Evolutionary conservation across 192 early-diverging fungal species (phyloP), one percentile per base, ranked within the genome.

Genomic region (Polychytrium aggregatum): DNA sequence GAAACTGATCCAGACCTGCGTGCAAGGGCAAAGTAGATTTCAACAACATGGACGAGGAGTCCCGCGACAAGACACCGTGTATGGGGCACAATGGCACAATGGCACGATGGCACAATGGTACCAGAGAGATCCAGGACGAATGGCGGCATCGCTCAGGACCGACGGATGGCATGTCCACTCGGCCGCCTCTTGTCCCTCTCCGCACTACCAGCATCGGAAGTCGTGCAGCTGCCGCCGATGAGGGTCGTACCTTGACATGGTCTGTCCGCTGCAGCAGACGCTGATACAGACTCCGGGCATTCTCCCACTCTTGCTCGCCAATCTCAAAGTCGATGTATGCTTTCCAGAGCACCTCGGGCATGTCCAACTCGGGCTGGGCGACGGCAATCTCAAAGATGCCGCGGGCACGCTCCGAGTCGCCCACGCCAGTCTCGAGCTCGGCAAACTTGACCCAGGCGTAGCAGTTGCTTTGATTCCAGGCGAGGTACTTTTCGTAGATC

Each of bases 321-420:
- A 81, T 78, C 55, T 96, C 91, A 68, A 96, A 93, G 56, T 99
- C 83, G 58, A 99, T 94, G 59, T 87, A 99, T 0, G 88, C 82
- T 64, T 96, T 99, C 96, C 96, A 99, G 38, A 99, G 60, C 14
- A 97, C 78, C 56, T 99, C 96, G 28, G 96, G 96, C 94, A 97
- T 95, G 51, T 99, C 93, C 51, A 99, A 59, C 14, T 72, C 76
- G 0, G 82, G 82, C 63, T 99, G 96, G 36, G 74, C 67, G 28
- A 97, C 73, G 2, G 91, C 94, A 49, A 97, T 67, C 41, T 93
- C 87, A 66, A 94, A 92, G 25, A 99, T 80, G 29, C 85, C 96
- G 35, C 84, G 71, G 1, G 75, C 69, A 27, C 93, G 71, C 1
- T 96, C 91, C 16, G 61, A 60, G 48, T 99, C 96, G 39, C 87